These are phyloP conservation scores for Phoenix roebelenii DNA, from an alignment of 176 grass and related monocot species.

Conservation along the genomic window DNA sequence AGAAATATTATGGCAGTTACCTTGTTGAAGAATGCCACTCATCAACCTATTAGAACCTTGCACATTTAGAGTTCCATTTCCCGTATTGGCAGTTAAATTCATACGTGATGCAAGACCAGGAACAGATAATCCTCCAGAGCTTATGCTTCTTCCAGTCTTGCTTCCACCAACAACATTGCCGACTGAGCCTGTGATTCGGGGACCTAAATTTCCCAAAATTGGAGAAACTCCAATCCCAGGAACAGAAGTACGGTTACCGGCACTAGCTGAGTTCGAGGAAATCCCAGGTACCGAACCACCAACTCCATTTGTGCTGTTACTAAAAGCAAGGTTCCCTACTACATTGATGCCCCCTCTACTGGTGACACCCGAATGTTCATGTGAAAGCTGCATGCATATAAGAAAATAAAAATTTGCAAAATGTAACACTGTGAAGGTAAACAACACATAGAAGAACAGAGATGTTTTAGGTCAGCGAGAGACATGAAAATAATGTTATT, in stretches of 20 bases:
- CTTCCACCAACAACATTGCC: slow-evolving; percentile 70
- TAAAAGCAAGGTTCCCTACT: slow-evolving; percentile 62
- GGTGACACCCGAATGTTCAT: slow-evolving; percentile 50
- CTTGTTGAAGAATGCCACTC: slow-evolving; percentile 68
- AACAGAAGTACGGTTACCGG: slow-evolving; percentile 67
- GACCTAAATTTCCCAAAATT: slow-evolving; percentile 68
- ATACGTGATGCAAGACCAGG: slow-evolving; percentile 59
- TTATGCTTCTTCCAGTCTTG: slow-evolving; percentile 76
- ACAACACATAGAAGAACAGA: too few species aligned
- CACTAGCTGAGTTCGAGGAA: slow-evolving; percentile 49
- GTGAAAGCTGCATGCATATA: slow-evolving; percentile 68
- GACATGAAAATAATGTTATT: too few species aligned
- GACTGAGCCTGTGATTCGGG: slow-evolving; percentile 51
- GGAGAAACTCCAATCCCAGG: slow-evolving; percentile 62
- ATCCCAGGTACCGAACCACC: slow-evolving; percentile 72
- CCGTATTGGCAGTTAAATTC: slow-evolving; percentile 57
- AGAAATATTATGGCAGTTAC: slow-evolving; percentile 22
- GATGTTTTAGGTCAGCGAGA: too few species aligned
- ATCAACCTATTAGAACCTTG: slow-evolving; percentile 86
- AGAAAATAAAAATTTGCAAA: slow-evolving; percentile 4
- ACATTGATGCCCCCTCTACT: slow-evolving; percentile 73
- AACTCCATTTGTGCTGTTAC: slow-evolving; percentile 59
- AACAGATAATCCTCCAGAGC: slow-evolving; percentile 58
- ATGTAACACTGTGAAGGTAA: too few species aligned
- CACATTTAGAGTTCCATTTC: slow-evolving; percentile 49